Base-by-base conservation (phyloP, 1,284 basidiomycete genomes). In the Uromyces viciae-fabae region DNA sequence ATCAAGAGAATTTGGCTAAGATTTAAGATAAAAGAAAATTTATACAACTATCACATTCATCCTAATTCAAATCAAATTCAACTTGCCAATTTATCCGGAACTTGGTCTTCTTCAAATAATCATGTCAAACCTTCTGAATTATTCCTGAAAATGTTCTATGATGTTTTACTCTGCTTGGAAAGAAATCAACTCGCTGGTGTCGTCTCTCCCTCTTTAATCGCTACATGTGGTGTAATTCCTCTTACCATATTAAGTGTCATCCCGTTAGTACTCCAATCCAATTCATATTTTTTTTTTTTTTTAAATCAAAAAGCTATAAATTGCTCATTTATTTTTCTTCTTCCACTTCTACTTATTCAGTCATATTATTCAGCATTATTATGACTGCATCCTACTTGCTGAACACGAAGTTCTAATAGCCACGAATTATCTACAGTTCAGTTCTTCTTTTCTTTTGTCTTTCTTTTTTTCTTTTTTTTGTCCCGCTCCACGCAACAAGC, bases 391-490 rank as follows among this genome's bases (percentile, higher is more conserved):
- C 73, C 86, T 89, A 0, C 85, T 87, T 28, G 90, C 90, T 2
- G 85, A 90, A 82, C 87, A 88, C 71, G 90, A 91, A 85, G 87
- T 90, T 28, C 88, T 91, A 83, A 85, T 91, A 17, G 90, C 89
- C 1, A 91, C 90, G 4, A 91, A 90, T 84, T 89, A 89, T 84
- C 62, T 76, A 1, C 75, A 81, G 73, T 81, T n/a, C 3, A 58
- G 76, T n/a, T 25, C 36, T 40, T 49, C 25, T 17, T 56, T 38
- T n/a, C 28, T 28, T 33, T 52, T 33, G 28, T 14, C 22, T 42
- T 25, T n/a, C 58, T 25, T 40, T 66, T 52, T 33, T 40, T 68
- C 17, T 9, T 33, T 68, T 17, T 33, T 33, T 28, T 33, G 22
- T 58, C 52, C 72, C 36, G 17, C 64, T 38, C 33, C 31, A 15